Base-by-base conservation (phyloP, 441 rosid genomes). In the Populus tomentosa region DNA sequence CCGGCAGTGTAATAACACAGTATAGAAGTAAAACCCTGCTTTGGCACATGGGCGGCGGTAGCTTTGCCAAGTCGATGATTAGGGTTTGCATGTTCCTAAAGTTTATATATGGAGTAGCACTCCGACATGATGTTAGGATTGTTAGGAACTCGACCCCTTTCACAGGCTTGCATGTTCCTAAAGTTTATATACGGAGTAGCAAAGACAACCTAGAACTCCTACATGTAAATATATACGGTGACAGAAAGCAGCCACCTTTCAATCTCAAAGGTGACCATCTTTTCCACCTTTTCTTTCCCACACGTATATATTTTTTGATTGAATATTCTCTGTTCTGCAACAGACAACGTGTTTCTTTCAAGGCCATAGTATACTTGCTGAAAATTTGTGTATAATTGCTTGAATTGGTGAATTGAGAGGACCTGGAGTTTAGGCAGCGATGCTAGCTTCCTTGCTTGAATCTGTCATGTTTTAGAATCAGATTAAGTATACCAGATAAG, bases 121-220 rank as follows among this genome's bases (percentile, higher is more conserved):
- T 7, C 71, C 62, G 70, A 81, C 80, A 69, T 36, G 7, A 69
- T n/a, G n/a, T n/a, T n/a, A n/a, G n/a, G n/a, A n/a, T n/a, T 63
- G 63, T 46, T 13, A 7, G 69, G 56, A 76, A 24, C 66, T 63
- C 26, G 4, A 20, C 46, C 8, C 10, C 7, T 53, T 71, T 74
- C 59, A 67, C 75, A 74, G 77, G 81, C 69, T 71, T 74, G 59
- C 63, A 26, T 74, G 72, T 79, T 64, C 32, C 16, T 18, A 32
- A 77, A 72, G 72, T 63, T 30, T 70, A 46, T 14, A 33, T 13
- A 65, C 35, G 42, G 9, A n/a, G 35, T 61, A 33, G 77, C 74
- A 35, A 81, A 79, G 67, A 77, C 79, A 71, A 20, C 71, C 77
- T 30, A 80, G 73, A 81, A 77, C 75, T 69, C n/a, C 11, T 30